Percentiles rank a stretch among this genome's conserved stretches.
Conservation (phyloP, 176 grass and related monocot species). For the Musa troglodytarum region DNA sequence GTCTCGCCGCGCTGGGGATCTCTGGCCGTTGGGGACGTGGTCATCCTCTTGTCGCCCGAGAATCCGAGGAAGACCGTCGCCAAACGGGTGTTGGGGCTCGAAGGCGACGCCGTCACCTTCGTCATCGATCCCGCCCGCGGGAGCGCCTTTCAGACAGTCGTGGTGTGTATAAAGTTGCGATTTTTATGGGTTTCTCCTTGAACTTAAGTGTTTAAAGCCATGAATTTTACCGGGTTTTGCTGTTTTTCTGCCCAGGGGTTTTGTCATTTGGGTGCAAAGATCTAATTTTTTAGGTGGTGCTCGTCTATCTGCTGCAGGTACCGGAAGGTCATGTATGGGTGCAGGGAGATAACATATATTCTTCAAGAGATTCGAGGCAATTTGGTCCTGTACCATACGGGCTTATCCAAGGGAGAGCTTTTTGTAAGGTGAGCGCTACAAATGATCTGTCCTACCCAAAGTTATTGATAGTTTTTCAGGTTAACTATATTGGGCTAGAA, state of each 20-base stretch:
- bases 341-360: constrained; percentile 73
- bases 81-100: constrained; percentile 62
- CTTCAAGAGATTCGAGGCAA: constrained; percentile 64
- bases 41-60: constrained; percentile 58
- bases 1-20: constrained; percentile 25
- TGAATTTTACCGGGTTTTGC: background rate
- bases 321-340: constrained; percentile 81
- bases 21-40: constrained; percentile 49
- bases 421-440: constrained; percentile 40
- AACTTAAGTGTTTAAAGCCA: constrained; percentile 4
- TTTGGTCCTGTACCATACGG: constrained; percentile 70
- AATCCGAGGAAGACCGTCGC: constrained; percentile 48
- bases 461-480: background rate
- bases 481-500: background rate
- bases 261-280: background rate
- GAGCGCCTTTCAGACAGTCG: constrained; percentile 39
- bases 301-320: constrained; percentile 36
- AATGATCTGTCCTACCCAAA: background rate
- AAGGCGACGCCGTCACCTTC: constrained; percentile 59
- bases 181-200: background rate
- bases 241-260: background rate
- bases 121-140: constrained; percentile 37
- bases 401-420: constrained; percentile 60
- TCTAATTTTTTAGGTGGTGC: background rate
- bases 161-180: constrained; percentile 26